phyloP scores from a whole-genome alignment of 169 alveolate species.

The Eimeria praecox region DNA sequence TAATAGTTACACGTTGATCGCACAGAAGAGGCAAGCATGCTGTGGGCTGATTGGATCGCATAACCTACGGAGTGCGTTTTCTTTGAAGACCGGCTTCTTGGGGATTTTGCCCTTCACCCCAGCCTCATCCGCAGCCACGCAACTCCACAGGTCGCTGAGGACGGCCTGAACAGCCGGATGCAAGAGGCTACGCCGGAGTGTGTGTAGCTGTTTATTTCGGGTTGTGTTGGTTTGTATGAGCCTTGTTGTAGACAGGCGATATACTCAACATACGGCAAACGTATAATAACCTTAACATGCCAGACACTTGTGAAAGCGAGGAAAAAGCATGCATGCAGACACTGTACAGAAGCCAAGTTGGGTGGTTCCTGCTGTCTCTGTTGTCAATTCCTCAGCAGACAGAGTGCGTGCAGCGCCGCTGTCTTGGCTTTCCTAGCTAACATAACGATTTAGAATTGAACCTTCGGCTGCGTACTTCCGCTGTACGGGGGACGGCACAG shows the following conservation, averaged over 20 bases:
- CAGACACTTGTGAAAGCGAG: too few species aligned
- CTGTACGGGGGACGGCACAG: conserved; percentile 17
- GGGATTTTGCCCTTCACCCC: neutral
- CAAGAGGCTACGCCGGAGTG: neutral
- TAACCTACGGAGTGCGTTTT: neutral
- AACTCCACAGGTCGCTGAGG: neutral
- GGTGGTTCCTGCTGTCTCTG: neutral
- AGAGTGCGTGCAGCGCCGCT: neutral
- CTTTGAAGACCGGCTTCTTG: neutral
- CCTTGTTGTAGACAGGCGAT: neutral
- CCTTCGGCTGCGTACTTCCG: neutral
- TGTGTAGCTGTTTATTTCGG: neutral
- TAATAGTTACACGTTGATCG: neutral
- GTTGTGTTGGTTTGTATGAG: neutral
- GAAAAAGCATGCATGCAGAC: neutral
- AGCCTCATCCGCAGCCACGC: neutral
- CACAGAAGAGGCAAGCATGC: neutral
- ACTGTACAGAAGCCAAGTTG: neutral
- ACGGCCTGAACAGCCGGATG: neutral
- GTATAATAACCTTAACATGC: too few species aligned
- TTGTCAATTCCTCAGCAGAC: neutral
- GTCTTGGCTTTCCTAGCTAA: neutral
- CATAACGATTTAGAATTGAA: too few species aligned
- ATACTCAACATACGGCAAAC: neutral
- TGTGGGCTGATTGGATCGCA: neutral